phyloP scores from a whole-genome alignment of 306 rosid genomes.

The Vicia sativa region DNA sequence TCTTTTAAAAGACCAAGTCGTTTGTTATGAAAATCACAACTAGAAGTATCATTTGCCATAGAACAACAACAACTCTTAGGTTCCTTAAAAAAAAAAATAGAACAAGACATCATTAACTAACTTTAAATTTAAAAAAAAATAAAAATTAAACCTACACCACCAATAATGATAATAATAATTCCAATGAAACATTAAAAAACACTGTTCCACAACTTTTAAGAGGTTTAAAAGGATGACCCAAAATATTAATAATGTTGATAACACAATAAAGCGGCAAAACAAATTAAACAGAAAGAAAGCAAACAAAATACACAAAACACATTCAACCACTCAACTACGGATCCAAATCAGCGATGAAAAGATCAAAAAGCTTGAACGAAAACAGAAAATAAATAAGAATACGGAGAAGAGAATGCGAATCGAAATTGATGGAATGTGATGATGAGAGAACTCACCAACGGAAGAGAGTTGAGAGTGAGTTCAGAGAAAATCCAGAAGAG shows the following conservation, averaged over 20 bases:
- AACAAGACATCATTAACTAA: slow-evolving; percentile 27
- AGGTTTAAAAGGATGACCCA: slow-evolving; percentile 36
- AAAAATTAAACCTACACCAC: slow-evolving; percentile 20
- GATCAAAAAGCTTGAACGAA: slow-evolving; percentile 26
- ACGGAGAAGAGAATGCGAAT: slow-evolving; percentile 45
- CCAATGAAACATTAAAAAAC: slow-evolving; percentile 29
- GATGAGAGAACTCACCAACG: slow-evolving; percentile 55
- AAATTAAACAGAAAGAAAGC: slow-evolving; percentile 22
- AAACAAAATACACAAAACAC: slow-evolving; percentile 30
- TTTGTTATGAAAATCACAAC: slow-evolving; percentile 59
- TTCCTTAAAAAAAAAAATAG: slow-evolving; percentile 37
- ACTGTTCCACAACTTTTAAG: slow-evolving; percentile 32
- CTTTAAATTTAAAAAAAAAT: slow-evolving; percentile 16
- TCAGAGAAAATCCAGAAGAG: slow-evolving; percentile 43
- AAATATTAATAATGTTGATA: slow-evolving; percentile 5
- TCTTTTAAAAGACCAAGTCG: slow-evolving; percentile 90
- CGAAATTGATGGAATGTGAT: slow-evolving; percentile 55
- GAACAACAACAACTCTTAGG: slow-evolving; percentile 35
- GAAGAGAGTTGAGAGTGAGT: slow-evolving; percentile 46
- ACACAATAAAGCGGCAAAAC: slow-evolving; percentile 2
- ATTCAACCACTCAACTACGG: slow-evolving; percentile 26
- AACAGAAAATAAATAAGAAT: background rate
- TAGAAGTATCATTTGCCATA: slow-evolving; percentile 64
- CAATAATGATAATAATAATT: slow-evolving; percentile 30
- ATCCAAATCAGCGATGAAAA: slow-evolving; percentile 46